A percentile compares a stretch with the other conserved stretches of the same genome.
Evolutionary conservation across 2,329 filamentous ascomycete species (phyloP).

Genomic region (Penicillium sp.): DNA sequence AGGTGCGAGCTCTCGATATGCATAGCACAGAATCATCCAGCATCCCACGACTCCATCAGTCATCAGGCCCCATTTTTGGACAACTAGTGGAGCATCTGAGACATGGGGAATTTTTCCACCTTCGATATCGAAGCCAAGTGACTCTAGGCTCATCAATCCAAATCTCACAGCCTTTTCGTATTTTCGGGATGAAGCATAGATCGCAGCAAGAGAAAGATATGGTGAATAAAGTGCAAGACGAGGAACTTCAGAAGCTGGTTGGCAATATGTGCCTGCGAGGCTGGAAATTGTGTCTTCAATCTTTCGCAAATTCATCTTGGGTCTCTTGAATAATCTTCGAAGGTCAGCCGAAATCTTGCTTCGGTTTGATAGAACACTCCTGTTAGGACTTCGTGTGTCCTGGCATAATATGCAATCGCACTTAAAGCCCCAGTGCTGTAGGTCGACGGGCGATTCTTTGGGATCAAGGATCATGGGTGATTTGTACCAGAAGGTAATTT

Average conservation of each 20-base stretch:
- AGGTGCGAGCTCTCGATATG: slow-evolving; percentile 25
- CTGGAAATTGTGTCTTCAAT: slow-evolving; percentile 14
- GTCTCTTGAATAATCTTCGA: background rate
- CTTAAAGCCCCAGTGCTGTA: slow-evolving; percentile 26
- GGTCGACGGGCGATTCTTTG: background rate
- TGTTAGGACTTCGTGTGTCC: slow-evolving; percentile 9
- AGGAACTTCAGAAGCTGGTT: slow-evolving; percentile 25
- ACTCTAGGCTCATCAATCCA: slow-evolving; percentile 24
- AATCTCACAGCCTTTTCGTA: slow-evolving; percentile 15
- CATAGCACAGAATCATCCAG: slow-evolving; percentile 30
- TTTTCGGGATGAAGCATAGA: slow-evolving; percentile 5
- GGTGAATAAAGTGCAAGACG: slow-evolving; percentile 17
- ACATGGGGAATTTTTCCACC: slow-evolving; percentile 14
- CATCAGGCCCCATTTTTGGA: slow-evolving; percentile 33
- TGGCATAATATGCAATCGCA: slow-evolving; percentile 25
- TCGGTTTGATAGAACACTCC: slow-evolving; percentile 12
- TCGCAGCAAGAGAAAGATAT: slow-evolving; percentile 20
- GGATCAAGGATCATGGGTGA: slow-evolving; percentile 11
- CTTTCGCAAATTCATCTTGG: background rate
- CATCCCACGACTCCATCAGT: slow-evolving; percentile 25
- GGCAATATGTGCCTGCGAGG: slow-evolving; percentile 24
- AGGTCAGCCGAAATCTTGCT: slow-evolving; percentile 8
- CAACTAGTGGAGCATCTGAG: slow-evolving; percentile 6
- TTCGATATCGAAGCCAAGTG: slow-evolving; percentile 27
- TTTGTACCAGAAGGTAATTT: slow-evolving; percentile 48